Conservation (phyloP, 345 rosid genomes). For the Populus simonii region DNA sequence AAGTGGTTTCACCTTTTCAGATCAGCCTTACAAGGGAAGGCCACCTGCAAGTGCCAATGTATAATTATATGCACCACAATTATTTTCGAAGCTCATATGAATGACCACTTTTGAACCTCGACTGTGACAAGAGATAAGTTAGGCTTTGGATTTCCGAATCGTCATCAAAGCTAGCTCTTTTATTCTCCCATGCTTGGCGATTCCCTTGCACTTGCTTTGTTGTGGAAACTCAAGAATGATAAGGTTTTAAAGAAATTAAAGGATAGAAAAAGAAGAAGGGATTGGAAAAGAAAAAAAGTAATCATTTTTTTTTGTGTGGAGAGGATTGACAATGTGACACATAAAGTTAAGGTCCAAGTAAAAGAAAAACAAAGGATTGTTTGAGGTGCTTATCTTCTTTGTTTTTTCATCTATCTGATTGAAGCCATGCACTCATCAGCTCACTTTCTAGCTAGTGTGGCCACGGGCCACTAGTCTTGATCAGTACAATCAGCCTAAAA, state of each 20-base stretch:
- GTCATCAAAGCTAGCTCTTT: neutral
- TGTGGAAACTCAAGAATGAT: neutral
- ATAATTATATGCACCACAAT: neutral
- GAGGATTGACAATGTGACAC: neutral
- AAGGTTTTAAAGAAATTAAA: neutral
- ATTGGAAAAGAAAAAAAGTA: neutral
- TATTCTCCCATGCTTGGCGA: neutral
- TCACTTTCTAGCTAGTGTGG: neutral
- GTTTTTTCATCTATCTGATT: neutral
- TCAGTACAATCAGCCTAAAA: neutral
- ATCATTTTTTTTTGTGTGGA: neutral
- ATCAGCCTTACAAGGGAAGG: neutral
- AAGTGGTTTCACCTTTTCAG: neutral
- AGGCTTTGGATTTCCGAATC: neutral
- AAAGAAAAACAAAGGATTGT: neutral
- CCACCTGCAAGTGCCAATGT: neutral
- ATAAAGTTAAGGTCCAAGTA: neutral
- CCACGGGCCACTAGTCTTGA: neutral
- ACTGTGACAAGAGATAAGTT: constrained; percentile 3
- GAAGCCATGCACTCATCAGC: neutral
- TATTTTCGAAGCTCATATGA: neutral
- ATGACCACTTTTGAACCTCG: neutral
- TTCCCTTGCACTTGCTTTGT: neutral
- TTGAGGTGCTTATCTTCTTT: neutral
- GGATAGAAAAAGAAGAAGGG: neutral